These are phyloP conservation scores for Arthrobotrys iridis DNA, from an alignment of 2,329 filamentous ascomycete species.

Conservation along the genomic window DNA sequence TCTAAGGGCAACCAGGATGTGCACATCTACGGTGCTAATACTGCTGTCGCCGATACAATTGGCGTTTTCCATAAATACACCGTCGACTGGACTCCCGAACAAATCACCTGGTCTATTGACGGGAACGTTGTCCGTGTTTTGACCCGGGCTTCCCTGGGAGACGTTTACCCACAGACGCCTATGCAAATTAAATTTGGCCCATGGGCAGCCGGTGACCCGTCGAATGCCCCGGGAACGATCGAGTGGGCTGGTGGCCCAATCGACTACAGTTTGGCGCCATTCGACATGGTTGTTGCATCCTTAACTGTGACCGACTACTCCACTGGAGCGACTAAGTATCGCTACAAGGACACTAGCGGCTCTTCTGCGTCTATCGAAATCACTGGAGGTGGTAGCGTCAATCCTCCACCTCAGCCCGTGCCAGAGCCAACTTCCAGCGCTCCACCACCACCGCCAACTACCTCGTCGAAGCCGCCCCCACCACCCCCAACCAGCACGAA, in stretches of 20 bases:
- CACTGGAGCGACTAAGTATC: conserved; percentile 79
- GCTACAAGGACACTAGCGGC: conserved; percentile 80
- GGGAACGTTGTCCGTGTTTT: conserved; percentile 81
- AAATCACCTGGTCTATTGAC: conserved; percentile 87
- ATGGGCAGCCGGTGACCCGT: conserved; percentile 89
- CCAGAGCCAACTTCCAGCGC: conserved; percentile 5
- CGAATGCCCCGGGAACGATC: conserved; percentile 82
- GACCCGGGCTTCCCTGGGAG: conserved; percentile 65
- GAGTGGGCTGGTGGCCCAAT: conserved; percentile 87
- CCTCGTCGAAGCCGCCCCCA: conserved; percentile 6
- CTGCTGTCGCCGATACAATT: conserved; percentile 76
- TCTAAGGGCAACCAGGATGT: conserved; percentile 85
- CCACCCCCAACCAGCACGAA: neutral
- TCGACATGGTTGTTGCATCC: conserved; percentile 82
- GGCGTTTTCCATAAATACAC: conserved; percentile 82
- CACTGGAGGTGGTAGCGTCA: conserved; percentile 75
- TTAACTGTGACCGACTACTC: conserved; percentile 89
- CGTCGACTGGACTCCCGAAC: conserved; percentile 86
- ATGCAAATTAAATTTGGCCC: conserved; percentile 93
- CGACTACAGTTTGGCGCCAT: conserved; percentile 84
- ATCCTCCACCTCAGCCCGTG: neutral
- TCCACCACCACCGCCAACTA: conserved; percentile 33
- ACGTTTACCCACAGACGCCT: conserved; percentile 84
- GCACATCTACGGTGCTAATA: conserved; percentile 89
- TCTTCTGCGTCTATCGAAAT: conserved; percentile 83